Evolutionary conservation across 441 rosid species (phyloP), one percentile per base, ranked within the genome.

Genomic region (Euphorbia celastroides): DNA sequence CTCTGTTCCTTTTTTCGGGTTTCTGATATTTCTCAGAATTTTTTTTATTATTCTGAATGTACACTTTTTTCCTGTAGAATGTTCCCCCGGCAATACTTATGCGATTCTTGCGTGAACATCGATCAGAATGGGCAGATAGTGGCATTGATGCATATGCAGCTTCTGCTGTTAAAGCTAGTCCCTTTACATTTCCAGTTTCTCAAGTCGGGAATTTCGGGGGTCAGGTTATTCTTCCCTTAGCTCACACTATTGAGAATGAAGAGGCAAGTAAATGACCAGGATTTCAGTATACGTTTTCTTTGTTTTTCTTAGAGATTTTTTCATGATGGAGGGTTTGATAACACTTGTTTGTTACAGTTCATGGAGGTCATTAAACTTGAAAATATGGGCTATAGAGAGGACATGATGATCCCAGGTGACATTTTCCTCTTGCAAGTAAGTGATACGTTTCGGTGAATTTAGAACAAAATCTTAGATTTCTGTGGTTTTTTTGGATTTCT

Each of bases 61-160:
- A 28, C 44, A 42, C 12, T 44, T 54, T 23, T n/a, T 41, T 70
- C 55, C 12, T 72, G 31, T 74, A 94, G 99, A 92, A 94, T 61
- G 97, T 94, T 56, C 96, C 97, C 60, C 99, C 99, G 16, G 94
- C 85, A 16, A 84, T 92, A 54, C 92, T 94, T 23, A 87, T 94
- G n/a, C 82, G 98, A 69, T 92, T 94, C 77, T 76, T 94, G 73
- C 89, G 98, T 30, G 99, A 94, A 80, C 99, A 94, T 63, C 82
- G 99, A 66, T 94, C 99, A 59, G 99, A 94, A 72, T 94, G 99
- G 99, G 96, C 98, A n/a, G 99, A 94, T 71, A 88, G 81, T 84
- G 85, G 83, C 71, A 87, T 92, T 61, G 98, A 94, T 86, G 97
- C 95, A 7, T 94, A 94, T 74, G 77, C 94, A 11, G 97, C 97